A percentile compares a stretch with the other conserved stretches of the same genome.
Evolutionary conservation across 225 moss, liverwort and hornwort genomes (phyloP).

Genomic region (Pseudoscleropodium purum): DNA sequence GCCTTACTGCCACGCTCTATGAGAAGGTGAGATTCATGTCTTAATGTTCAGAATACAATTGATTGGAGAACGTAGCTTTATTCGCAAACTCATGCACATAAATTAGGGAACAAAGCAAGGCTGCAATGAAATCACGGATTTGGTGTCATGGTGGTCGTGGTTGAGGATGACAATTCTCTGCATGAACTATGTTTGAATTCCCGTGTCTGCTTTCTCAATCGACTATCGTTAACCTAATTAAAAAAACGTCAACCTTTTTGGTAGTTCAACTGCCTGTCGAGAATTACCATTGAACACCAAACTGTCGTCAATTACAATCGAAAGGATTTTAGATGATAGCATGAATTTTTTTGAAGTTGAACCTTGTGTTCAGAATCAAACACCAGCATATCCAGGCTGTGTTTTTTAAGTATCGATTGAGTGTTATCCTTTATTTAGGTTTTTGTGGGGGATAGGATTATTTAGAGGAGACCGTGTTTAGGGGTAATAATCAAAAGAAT

Average conservation of each 20-base stretch:
- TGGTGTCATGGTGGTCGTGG: not conserved
- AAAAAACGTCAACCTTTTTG: too few relatives aligned
- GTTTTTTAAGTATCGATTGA: not conserved
- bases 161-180: not conserved
- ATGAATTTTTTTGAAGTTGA: not conserved
- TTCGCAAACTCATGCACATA: not conserved
- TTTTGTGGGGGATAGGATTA: not conserved
- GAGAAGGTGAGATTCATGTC: constrained; percentile 1
- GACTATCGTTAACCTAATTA: not conserved
- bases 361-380: not conserved
- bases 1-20: constrained; percentile 40
- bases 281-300: not conserved
- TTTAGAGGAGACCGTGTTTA: not conserved
- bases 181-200: not conserved
- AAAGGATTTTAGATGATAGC: too few relatives aligned
- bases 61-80: not conserved
- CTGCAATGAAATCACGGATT: not conserved
- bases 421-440: not conserved
- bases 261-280: not conserved
- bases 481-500: not conserved
- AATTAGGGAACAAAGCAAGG: not conserved
- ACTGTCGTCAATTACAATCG: not conserved
- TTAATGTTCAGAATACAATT: not conserved
- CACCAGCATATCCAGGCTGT: not conserved
- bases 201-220: not conserved